These are phyloP conservation scores for Cladosporium oxysporum DNA, from an alignment of 2,329 filamentous ascomycete species.

Conservation along the genomic window DNA sequence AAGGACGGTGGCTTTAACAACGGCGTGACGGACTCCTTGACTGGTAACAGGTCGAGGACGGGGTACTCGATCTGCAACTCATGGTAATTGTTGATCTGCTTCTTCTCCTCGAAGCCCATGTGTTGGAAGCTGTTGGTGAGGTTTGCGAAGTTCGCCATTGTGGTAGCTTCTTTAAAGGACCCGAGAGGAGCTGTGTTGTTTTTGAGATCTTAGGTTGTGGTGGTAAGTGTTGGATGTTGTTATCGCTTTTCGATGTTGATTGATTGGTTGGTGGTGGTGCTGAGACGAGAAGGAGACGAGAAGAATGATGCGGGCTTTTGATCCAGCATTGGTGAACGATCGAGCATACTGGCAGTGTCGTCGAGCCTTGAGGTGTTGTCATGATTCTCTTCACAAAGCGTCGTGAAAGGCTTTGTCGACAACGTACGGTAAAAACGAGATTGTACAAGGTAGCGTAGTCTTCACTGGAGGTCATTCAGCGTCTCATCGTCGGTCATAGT, in stretches of 20 bases:
- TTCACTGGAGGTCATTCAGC: neutral
- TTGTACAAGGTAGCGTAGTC: neutral
- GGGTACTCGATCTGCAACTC: constrained; percentile 5
- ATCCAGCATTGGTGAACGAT: neutral
- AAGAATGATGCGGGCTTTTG: neutral
- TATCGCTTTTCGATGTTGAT: neutral
- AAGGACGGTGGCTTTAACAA: neutral
- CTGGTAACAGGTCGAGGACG: neutral
- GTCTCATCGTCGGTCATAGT: neutral
- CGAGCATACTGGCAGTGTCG: neutral
- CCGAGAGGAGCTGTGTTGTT: neutral
- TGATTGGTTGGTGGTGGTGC: neutral
- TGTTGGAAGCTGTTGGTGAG: neutral
- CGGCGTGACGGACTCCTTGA: neutral
- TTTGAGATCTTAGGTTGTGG: neutral
- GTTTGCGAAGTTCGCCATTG: neutral
- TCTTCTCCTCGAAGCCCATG: neutral
- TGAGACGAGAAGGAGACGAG: neutral
- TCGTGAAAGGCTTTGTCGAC: neutral
- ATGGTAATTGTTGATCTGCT: neutral
- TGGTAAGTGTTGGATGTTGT: neutral
- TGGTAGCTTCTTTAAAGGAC: neutral
- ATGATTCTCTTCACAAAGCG: neutral
- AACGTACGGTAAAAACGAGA: neutral
- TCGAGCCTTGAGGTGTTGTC: neutral